Evolutionary conservation across 768 basidiomycete genomes (phyloP).

Genomic region (Tulasnella sp.): DNA sequence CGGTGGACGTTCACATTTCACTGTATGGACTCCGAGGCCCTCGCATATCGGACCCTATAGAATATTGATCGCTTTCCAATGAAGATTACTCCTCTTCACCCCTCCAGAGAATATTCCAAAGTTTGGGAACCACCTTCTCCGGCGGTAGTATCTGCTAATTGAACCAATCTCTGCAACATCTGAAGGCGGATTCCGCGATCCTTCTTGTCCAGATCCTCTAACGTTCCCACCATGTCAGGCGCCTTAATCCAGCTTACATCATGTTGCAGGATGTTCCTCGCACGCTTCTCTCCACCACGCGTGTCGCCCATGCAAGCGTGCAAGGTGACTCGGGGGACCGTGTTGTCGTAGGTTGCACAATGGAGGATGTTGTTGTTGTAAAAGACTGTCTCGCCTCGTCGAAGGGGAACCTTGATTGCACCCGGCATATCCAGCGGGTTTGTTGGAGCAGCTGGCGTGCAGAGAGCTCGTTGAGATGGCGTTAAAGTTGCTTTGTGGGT

Average conservation of each 20-base stretch:
- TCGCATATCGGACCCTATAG: too few relatives aligned
- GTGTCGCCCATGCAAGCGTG: constrained; percentile 61
- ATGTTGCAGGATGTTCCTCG: constrained; percentile 69
- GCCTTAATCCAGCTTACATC: constrained; percentile 62
- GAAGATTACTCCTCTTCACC: constrained; percentile 24
- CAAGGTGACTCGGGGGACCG: constrained; percentile 50
- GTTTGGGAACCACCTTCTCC: constrained; percentile 28
- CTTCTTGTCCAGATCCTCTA: constrained; percentile 41
- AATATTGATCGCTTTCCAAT: too few relatives aligned
- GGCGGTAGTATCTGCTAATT: constrained; percentile 38
- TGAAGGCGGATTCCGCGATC: constrained; percentile 34
- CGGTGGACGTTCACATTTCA: too few relatives aligned
- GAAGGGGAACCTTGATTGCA: constrained; percentile 45
- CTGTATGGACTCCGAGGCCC: too few relatives aligned
- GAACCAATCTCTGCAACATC: constrained; percentile 53
- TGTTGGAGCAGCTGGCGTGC: constrained; percentile 43
- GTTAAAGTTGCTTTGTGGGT: constrained; percentile 56
- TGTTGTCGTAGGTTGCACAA: constrained; percentile 54
- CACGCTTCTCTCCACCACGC: constrained; percentile 53
- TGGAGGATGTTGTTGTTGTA: constrained; percentile 76
- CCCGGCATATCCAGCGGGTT: constrained; percentile 68
- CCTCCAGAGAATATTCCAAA: constrained; percentile 47
- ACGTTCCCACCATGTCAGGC: constrained; percentile 27
- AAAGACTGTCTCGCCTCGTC: constrained; percentile 70
- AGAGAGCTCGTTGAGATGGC: constrained; percentile 49